Base-by-base conservation (phyloP, 768 basidiomycete genomes). In the Tricholoma sp. region DNA sequence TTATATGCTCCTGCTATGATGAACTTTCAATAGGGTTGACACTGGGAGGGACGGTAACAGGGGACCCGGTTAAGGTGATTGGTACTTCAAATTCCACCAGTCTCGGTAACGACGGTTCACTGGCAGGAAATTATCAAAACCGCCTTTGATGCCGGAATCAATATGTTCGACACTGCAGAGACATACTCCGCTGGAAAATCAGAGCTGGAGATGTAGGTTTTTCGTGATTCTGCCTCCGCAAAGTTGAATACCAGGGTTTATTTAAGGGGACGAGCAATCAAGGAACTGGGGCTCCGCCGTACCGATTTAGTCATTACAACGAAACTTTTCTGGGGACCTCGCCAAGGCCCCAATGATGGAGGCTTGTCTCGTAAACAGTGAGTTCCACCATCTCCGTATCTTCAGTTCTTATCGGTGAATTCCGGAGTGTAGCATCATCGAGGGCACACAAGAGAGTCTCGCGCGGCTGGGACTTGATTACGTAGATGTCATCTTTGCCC, bases 111-210 rank as follows among this genome's bases (percentile, higher is more conserved):
- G n/a, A n/a, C n/a, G n/a, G n/a, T n/a, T n/a, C n/a, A n/a, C n/a
- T n/a, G n/a, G n/a, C 62, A 85, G 81, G 89, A 91, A 47, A 84
- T 89, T 63, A 85, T 91, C 71, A 82, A 83, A 70, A 73, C 76
- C 10, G 86, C 86, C 4, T 89, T 85, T 61, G 87, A 91, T 50
- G 75, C 78, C 70, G 87, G 86, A 2, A 83, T 87, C 69, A 88
- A 86, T 69, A 80, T 84, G 78, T 83, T 88, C 61, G 84, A 88
- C 65, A 84, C 81, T 18, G 85, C 85, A 1, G 85, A 87, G 63
- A 77, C 72, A 8, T 87, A 87, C 64, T 75, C 80, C 3, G 66
- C 67, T 21, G 89, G 89, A 3, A 78, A 83, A 65, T 85, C 83
- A 29, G 89, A 93, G 70, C 59, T 71, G 10, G 88, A 91, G 70